These are phyloP conservation scores for Rutidosis leptorrhynchoides DNA, from an alignment of 129 eudicot genomes.

Conservation along the genomic window DNA sequence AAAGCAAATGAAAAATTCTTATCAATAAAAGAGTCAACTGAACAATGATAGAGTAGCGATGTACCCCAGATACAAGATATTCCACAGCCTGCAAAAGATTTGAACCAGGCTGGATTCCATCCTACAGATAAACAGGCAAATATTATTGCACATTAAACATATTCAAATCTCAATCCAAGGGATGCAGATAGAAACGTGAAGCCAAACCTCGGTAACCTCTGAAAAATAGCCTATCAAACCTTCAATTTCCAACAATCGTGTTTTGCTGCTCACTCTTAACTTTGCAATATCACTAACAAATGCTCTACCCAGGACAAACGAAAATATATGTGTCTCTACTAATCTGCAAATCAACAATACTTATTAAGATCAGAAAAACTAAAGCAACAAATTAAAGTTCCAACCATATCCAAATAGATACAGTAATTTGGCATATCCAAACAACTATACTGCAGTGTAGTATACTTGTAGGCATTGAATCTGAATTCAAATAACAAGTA, in stretches of 20 bases:
- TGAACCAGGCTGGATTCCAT: slow-evolving; percentile 81
- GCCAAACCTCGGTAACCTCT: slow-evolving; percentile 68
- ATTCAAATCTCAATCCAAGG: slow-evolving; percentile 4
- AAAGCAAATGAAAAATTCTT: slow-evolving; percentile 1
- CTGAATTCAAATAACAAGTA: not conserved
- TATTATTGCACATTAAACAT: slow-evolving; percentile 16
- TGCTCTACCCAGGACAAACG: slow-evolving; percentile 99
- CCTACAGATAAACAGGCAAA: slow-evolving; percentile 48
- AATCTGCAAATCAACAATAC: slow-evolving; percentile 55
- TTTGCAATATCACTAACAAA: slow-evolving; percentile 94
- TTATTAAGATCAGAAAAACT: slow-evolving; percentile 1
- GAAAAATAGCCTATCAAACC: slow-evolving; percentile 67
- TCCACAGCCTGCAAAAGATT: slow-evolving; percentile 86
- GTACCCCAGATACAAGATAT: slow-evolving; percentile 91
- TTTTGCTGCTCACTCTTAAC: slow-evolving; percentile 75
- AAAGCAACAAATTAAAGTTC: slow-evolving; percentile 9
- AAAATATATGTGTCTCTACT: slow-evolving; percentile 98
- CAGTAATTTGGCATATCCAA: not conserved
- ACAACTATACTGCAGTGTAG: too few species aligned
- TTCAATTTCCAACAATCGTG: slow-evolving; percentile 73
- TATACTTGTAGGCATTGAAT: not conserved
- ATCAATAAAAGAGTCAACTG: not conserved
- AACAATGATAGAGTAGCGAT: slow-evolving; percentile 18
- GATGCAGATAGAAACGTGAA: slow-evolving; percentile 1
- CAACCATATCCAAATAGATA: slow-evolving; percentile 2